Conservation (phyloP, 352 stramenopile genomes). For the Globisporangium solare region DNA sequence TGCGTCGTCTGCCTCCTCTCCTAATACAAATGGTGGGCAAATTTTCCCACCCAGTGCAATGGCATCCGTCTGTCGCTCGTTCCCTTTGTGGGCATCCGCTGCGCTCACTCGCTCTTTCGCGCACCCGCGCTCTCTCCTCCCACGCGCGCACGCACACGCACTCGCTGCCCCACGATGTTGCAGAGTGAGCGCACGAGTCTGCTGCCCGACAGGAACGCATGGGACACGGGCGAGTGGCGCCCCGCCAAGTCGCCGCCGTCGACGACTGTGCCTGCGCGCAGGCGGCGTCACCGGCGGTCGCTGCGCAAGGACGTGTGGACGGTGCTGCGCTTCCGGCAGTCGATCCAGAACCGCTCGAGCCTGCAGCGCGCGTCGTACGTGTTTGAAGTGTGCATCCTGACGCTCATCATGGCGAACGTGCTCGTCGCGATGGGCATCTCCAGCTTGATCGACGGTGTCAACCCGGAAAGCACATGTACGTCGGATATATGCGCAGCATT, state of each 20-base stretch:
- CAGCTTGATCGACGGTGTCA: slow-evolving; percentile 16
- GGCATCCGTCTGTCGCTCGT: no score
- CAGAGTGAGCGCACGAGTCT: slow-evolving; percentile 18
- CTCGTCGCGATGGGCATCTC: slow-evolving; percentile 69
- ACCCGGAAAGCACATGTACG: slow-evolving; percentile 11
- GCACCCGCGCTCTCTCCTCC: background rate
- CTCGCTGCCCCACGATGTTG: no score
- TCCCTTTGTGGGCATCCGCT: no score
- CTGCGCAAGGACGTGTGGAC: slow-evolving; percentile 68
- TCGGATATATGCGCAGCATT: background rate
- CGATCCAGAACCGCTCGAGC: slow-evolving; percentile 43
- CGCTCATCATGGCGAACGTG: slow-evolving; percentile 78
- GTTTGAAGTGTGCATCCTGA: slow-evolving; percentile 61
- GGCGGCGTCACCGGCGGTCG: slow-evolving; percentile 1
- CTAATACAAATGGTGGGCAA: no score
- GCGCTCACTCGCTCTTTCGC: background rate
- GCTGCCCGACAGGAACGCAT: slow-evolving; percentile 23
- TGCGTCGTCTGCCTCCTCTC: no score
- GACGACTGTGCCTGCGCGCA: background rate
- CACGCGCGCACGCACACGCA: no score
- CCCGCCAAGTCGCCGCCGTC: slow-evolving; percentile 13
- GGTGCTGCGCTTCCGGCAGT: slow-evolving; percentile 69
- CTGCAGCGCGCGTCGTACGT: slow-evolving; percentile 66
- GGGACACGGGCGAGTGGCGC: slow-evolving; percentile 21
- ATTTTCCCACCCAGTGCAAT: no score